Base-by-base conservation (phyloP, 306 rosid species). In the Inga leiocalycina region DNA sequence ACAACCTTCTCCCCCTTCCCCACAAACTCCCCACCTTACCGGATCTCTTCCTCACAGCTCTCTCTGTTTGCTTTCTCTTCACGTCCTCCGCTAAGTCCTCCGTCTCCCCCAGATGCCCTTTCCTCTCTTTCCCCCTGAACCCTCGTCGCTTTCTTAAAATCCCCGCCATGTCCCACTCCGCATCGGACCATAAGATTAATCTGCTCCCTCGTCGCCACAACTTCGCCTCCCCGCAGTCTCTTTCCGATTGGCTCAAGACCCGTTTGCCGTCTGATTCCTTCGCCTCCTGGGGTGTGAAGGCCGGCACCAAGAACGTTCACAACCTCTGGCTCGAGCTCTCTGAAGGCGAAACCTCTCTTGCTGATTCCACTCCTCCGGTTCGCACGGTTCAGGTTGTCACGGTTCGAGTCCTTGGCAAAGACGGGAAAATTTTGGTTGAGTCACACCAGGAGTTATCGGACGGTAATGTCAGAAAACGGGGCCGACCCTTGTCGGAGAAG, bases 251-350 rank as follows among this genome's bases (percentile, higher is more conserved):
- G 99, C 97, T 96, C 37, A 87, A 85, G 20, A 97, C 95, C 2
- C 96, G 98, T 2, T 79, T 96, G 20, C 93, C 93, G 44, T 88
- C 97, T 56, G 97, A 96, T 6, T 92, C 92, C 0, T 90, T 96
- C 34, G 98, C 99, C 59, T 86, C 99, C 0, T 96, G 99, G 98
- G 99, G 99, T 6, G 91, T 94, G 11, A 91, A 88, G 11, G 95
- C 98, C 6, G 99, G 97, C 15, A 93, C 99, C 62, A 96, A 96
- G 52, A 96, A 96, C 91, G 90, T 94, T 35, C 97, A 96, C 85
- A 96, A 96, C 75, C 99, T 96, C 85, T 96, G 99, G 98, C 93
- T 96, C 79, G 99, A 96, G 79, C 87, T 96, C 70, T 56, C 97
- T 1, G 89, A 93, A 37, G 98, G 99, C 1, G 99, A 96, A 76